A percentile compares a stretch with the other conserved stretches of the same genome.
phyloP scores from a whole-genome alignment of 1,284 basidiomycete genomes.

The Leccinum griseonigrum region DNA sequence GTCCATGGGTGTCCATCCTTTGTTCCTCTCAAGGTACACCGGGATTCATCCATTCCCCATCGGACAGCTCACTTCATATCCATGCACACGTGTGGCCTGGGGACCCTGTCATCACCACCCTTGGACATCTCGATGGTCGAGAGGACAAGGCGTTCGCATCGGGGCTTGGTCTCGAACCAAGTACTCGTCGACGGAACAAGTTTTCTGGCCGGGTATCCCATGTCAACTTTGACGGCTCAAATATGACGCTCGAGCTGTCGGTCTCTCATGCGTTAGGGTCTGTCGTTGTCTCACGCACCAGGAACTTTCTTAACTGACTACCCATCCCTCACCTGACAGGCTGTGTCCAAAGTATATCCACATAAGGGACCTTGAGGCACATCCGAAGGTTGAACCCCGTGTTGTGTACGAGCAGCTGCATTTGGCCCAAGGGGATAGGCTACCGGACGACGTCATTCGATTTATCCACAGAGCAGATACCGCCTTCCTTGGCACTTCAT shows the following conservation, averaged over 20 bases:
- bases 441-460: slow-evolving; percentile 46
- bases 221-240: slow-evolving; percentile 20
- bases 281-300: not conserved
- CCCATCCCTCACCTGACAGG: not conserved
- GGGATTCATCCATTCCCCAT: slow-evolving; percentile 45
- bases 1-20: slow-evolving; percentile 42
- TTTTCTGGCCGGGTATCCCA: slow-evolving; percentile 49
- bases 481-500: slow-evolving; percentile 52
- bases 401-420: slow-evolving; percentile 35
- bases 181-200: slow-evolving; percentile 58
- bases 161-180: slow-evolving; percentile 59
- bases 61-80: slow-evolving; percentile 41
- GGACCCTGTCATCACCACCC: slow-evolving; percentile 49
- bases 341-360: slow-evolving; percentile 67
- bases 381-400: slow-evolving; percentile 36
- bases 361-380: slow-evolving; percentile 43
- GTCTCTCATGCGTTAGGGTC: slow-evolving; percentile 61
- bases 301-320: not conserved
- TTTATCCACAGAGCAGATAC: slow-evolving; percentile 52
- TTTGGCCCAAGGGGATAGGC: slow-evolving; percentile 32
- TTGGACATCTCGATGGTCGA: slow-evolving; percentile 13
- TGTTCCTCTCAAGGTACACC: slow-evolving; percentile 30
- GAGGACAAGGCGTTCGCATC: slow-evolving; percentile 39
- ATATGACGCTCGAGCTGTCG: slow-evolving; percentile 31
- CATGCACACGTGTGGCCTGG: slow-evolving; percentile 50